Base-by-base conservation (phyloP, 2,329 filamentous ascomycete genomes). In the Cercospora sesami region DNA sequence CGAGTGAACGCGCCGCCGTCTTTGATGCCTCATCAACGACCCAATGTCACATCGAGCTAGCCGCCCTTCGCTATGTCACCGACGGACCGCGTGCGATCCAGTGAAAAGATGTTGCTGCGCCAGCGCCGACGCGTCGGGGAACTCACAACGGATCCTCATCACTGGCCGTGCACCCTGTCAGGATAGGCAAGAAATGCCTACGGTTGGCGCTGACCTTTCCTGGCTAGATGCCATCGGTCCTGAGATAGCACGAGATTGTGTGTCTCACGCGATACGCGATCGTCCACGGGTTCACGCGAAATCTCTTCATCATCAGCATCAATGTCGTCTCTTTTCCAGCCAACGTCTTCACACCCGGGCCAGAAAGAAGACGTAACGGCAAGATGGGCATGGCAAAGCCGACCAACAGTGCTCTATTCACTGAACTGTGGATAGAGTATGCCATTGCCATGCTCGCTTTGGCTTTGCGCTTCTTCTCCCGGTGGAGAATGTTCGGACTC, bases 391-490 rank as follows among this genome's bases (percentile, higher is more conserved):
- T 61, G 39, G 36, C 57, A 51, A n/a, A 26, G 18, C 64, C 39
- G 5, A 53, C 61, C 3, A 23, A 21, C 30, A 39, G 23, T 61
- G 60, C 64, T 60, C 55, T 66, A 33, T 66, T 68, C 58, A 55
- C 55, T 59, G 68, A 70, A 60, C 39, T 70, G 23, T 70, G 66
- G 66, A 57, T 62, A 23, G 66, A 70, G 48, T 70, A 70, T 48
- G 69, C 53, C 33, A 64, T 70, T 26, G 59, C 55, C 61, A 68
- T 70, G 23, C 59, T 60, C 26, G n/a, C 45, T 18, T 30, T 68
- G 12, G 48, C 66, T 18, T 51, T 70, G 57, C 66, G 68, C 5
- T 70, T 70, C 66, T 68, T 51, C n/a, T 45, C 66, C 21, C 39
- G 68, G 53, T 66, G 63, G 63, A 70, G 51, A 30, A 31, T 70